These are phyloP conservation scores for Rhodomyrtus tomentosa DNA, from an alignment of 345 rosid genomes.

Conservation along the genomic window DNA sequence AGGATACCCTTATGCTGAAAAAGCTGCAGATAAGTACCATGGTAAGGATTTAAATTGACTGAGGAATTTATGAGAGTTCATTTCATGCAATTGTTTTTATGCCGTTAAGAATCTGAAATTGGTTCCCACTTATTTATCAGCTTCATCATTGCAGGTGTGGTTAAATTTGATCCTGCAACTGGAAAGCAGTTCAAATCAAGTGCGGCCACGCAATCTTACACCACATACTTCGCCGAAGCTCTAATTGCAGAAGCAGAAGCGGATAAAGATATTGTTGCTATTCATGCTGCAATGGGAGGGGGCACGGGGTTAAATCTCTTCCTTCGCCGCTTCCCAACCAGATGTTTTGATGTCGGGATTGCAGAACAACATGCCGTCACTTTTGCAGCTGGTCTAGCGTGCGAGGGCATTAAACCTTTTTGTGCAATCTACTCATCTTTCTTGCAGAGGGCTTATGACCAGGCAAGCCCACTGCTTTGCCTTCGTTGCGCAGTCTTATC, in stretches of 20 bases:
- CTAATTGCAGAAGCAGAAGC: constrained; percentile 86
- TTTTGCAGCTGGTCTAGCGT: constrained; percentile 95
- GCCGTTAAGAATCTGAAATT: neutral
- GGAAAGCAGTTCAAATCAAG: constrained; percentile 87
- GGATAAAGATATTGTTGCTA: constrained; percentile 77
- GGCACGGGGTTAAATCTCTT: constrained; percentile 89
- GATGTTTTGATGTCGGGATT: constrained; percentile 95
- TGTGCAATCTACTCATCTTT: constrained; percentile 94
- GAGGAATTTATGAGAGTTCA: neutral
- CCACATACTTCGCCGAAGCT: constrained; percentile 92
- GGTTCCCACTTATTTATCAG: neutral
- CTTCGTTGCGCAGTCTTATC: neutral
- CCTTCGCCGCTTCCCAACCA: constrained; percentile 70
- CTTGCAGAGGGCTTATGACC: constrained; percentile 97
- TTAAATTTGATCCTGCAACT: constrained; percentile 85
- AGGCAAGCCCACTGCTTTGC: constrained; percentile 34
- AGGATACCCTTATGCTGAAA: constrained; percentile 96
- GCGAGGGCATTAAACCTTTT: constrained; percentile 92
- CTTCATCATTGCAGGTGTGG: constrained; percentile 50
- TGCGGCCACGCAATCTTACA: constrained; percentile 59
- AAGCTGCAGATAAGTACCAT: constrained; percentile 92
- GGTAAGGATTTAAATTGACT: constrained; percentile 23
- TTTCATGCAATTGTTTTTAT: neutral
- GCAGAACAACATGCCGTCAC: constrained; percentile 99
- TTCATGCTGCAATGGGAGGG: constrained; percentile 99